These are phyloP conservation scores for Microbotryum silenes-acaulis DNA, from an alignment of 1,284 basidiomycete genomes.

Conservation along the genomic window DNA sequence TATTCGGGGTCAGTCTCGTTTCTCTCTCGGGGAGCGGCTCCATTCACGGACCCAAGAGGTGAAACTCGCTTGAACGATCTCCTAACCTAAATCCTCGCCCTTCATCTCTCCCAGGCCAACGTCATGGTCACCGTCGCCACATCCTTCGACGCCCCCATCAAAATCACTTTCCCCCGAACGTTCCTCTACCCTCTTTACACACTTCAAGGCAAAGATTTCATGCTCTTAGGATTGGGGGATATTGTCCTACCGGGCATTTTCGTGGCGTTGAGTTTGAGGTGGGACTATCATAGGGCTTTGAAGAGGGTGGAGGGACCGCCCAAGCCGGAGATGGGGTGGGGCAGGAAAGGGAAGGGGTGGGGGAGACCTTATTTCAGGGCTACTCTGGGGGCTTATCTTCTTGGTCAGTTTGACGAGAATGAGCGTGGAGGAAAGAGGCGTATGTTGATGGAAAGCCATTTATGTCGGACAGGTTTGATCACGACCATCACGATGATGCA, in stretches of 20 bases:
- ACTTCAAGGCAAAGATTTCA: slow-evolving; percentile 46
- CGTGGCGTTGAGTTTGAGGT: slow-evolving; percentile 77
- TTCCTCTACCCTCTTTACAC: no score
- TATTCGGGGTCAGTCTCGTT: neutral
- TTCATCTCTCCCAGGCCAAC: slow-evolving; percentile 3
- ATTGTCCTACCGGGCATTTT: slow-evolving; percentile 77
- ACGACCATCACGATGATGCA: slow-evolving; percentile 88
- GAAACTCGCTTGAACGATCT: neutral
- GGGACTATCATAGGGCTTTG: slow-evolving; percentile 56
- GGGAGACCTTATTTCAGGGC: slow-evolving; percentile 71
- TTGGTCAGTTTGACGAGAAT: slow-evolving; percentile 44
- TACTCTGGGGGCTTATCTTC: slow-evolving; percentile 64
- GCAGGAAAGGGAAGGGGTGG: slow-evolving; percentile 41
- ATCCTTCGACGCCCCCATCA: slow-evolving; percentile 87
- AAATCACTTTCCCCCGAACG: slow-evolving; percentile 70
- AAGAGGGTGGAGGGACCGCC: slow-evolving; percentile 26
- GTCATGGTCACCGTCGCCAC: slow-evolving; percentile 88
- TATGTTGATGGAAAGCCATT: neutral
- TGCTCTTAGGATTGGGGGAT: slow-evolving; percentile 85
- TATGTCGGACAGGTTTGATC: slow-evolving; percentile 43
- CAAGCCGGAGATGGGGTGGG: no score
- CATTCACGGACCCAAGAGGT: no score
- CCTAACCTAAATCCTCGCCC: neutral
- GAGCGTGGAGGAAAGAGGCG: no score
- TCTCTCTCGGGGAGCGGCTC: neutral